Base-by-base conservation (phyloP, 495 filamentous ascomycete species). In the Parachaetomium inaequale region DNA sequence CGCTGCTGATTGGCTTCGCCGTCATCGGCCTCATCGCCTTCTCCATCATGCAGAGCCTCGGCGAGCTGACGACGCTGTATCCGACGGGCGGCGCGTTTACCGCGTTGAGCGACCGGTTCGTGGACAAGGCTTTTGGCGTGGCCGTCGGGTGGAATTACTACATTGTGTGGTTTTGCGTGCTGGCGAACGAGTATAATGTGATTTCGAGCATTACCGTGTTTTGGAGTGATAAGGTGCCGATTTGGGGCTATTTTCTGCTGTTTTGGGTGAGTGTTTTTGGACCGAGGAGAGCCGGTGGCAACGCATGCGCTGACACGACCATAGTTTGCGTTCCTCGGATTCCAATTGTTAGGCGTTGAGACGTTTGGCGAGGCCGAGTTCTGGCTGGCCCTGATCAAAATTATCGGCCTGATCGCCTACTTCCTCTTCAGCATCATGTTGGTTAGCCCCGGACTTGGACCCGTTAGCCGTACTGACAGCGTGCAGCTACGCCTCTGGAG, bases 121-220 rank as follows among this genome's bases (percentile, higher is more conserved):
- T 91, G 56, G 87, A 90, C 69, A 85, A 87, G 47, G 87, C 87
- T 43, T 84, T 92, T 74, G 91, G 89, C 38, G 92, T 92, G 63
- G 88, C 91, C 40, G 91, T 96, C 65, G 91, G 91, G 31, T 91
- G 88, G 87, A 86, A 89, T 66, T 91, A 91, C 66, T 85, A 84
- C 66, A 82, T 89, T 59, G 79, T 82, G 61, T 91, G 88, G 88
- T 74, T 83, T 63, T 72, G 78, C 21, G 80, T 85, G 12, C 69
- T 86, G 47, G 77, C 82, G 50, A 82, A 83, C 63, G 84, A 86
- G 69, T 79, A 83, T 45, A 84, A 83, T 15, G 81, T 81, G 58
- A 83, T 84, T 21, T 81, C 80, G 23, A 84, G 81, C 62, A 86
- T 87, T 34, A 72, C 88, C 25, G 73, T 71, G 2, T 87, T 82